Evolutionary conservation across 768 basidiomycete genomes (phyloP), one percentile per base, ranked within the genome.

Genomic region (Russula brevipes): DNA sequence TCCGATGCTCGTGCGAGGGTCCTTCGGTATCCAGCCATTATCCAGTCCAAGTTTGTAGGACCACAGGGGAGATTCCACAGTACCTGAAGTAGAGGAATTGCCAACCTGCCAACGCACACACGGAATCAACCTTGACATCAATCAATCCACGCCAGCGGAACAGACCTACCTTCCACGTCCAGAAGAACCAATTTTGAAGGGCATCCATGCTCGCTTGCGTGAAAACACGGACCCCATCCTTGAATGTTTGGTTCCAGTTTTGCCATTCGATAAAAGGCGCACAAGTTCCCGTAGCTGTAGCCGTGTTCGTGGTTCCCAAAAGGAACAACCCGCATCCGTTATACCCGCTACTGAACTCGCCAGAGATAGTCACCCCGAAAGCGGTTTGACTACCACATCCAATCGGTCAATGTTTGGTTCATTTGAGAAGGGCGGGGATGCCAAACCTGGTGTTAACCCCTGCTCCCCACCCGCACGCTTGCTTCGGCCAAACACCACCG

Each of bases 11-110:
- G 68, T 73, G 49, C 90, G 78, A 17, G 91, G 91, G 78, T 94
- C 88, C 1, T 72, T 71, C 7, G 91, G 89, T 44, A 92, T 83
- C 85, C 88, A 92, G 30, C 91, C 92, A 57, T 88, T 78, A 62
- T 82, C 76, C 53, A 93, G 82, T 9, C 84, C 80, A 71, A 87
- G 82, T 69, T 83, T 74, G 75, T 89, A 89, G 19, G 84, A 85
- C 88, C 88, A 90, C 66, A 85, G 75, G 0, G 86, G 85, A 9
- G 81, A 71, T 64, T 80, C 74, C 5, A 83, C 78, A 4, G 68
- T 77, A 52, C 80, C 80, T 33, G 79, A 75, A 10, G 76, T 71
- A 41, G 80, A 76, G 2, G 84, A 84, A 66, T 81, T 81, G 57
- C 85, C 87, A 55, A 89, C 81, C 80, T 79, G 66, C n/a, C 8